Evolutionary conservation across 2,329 filamentous ascomycete species (phyloP).

Genomic region (Verticillium zaregamsianum): DNA sequence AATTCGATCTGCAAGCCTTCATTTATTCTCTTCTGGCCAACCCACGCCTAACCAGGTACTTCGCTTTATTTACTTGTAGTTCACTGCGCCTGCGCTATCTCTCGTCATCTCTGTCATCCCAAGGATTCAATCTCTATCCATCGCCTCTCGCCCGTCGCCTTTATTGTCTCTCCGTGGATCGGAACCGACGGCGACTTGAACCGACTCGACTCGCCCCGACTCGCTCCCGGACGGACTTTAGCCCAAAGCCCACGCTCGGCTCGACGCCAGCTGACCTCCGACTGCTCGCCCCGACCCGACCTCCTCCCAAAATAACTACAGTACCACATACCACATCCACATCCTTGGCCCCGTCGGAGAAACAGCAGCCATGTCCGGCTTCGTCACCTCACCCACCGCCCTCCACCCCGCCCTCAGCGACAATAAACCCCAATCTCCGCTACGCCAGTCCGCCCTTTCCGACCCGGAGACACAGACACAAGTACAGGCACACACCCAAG

Average conservation of each 20-base stretch:
- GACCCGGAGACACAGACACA: neutral
- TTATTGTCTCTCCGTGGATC: neutral
- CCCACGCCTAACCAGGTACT: neutral
- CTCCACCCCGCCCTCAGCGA: slow-evolving; percentile 44
- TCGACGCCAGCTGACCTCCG: neutral
- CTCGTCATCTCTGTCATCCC: neutral
- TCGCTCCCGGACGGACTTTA: neutral
- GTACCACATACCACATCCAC: neutral
- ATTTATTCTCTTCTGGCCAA: neutral
- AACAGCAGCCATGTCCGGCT: slow-evolving; percentile 20
- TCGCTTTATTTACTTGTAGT: neutral
- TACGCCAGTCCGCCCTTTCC: slow-evolving; percentile 1
- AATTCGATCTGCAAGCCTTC: neutral
- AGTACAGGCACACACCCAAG: neutral
- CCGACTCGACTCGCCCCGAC: neutral
- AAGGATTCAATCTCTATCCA: too few species aligned
- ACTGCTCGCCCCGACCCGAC: neutral
- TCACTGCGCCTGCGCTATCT: neutral
- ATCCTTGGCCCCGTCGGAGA: slow-evolving; percentile 3
- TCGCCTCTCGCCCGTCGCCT: neutral
- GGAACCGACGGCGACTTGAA: neutral
- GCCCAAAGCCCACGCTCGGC: neutral
- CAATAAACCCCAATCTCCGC: slow-evolving; percentile 17
- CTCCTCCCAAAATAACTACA: neutral
- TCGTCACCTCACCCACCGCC: slow-evolving; percentile 39